These are phyloP conservation scores for Abelmoschus esculentus DNA, from an alignment of 345 rosid species.

Conservation along the genomic window DNA sequence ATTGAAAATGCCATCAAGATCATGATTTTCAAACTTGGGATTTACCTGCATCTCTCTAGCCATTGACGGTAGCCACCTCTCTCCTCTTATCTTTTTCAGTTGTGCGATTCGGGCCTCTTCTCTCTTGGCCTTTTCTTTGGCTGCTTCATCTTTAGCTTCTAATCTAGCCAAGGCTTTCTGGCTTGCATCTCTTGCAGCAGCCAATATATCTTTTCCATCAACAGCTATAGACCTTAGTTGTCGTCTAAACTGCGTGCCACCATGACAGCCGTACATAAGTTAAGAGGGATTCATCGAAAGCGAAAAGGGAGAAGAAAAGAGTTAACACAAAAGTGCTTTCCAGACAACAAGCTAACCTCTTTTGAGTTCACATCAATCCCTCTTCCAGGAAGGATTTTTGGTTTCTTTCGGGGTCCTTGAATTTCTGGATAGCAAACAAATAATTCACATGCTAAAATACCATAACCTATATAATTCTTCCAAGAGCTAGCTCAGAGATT, in stretches of 20 bases:
- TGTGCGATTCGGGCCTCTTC: constrained; percentile 77
- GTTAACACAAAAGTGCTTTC: background rate
- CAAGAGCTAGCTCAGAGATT: background rate
- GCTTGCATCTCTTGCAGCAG: constrained; percentile 46
- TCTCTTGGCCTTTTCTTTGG: constrained; percentile 65
- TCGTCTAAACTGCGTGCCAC: constrained; percentile 44
- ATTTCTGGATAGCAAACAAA: constrained; percentile 35
- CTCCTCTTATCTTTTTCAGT: constrained; percentile 64
- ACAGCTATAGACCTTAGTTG: constrained; percentile 47
- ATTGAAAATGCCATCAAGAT: background rate
- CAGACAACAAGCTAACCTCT: constrained; percentile 39
- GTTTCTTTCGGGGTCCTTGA: constrained; percentile 62
- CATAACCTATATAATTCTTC: background rate
- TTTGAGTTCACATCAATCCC: constrained; percentile 49
- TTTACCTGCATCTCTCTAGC: constrained; percentile 42
- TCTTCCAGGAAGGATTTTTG: constrained; percentile 54
- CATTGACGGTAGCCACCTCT: constrained; percentile 84
- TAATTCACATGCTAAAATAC: constrained; percentile 13
- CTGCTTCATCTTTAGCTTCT: constrained; percentile 53
- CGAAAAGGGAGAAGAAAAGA: background rate
- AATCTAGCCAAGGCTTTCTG: constrained; percentile 48
- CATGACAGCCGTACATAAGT: background rate
- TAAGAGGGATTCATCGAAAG: background rate
- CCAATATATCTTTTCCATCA: constrained; percentile 54
- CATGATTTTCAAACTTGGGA: constrained; percentile 9